Conservation (phyloP, 148 eudicot species). For the Hydrangea macrophylla region DNA sequence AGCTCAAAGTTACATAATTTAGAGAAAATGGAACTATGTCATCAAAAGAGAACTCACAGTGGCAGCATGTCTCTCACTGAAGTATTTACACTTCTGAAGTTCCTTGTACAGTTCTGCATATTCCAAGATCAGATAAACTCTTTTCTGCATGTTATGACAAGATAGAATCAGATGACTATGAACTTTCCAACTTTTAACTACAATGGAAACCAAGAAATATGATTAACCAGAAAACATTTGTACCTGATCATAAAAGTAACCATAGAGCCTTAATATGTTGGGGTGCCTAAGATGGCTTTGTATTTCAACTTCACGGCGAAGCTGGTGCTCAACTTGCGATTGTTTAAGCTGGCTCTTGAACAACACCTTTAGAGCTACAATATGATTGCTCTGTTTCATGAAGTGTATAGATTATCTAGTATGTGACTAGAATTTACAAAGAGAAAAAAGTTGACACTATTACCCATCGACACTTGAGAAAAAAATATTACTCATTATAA, state of each 20-base stretch:
- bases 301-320: constrained; percentile 92
- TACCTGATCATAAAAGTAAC: constrained; percentile 98
- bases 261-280: constrained; percentile 84
- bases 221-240: not conserved
- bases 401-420: too few species aligned
- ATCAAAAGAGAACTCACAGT: constrained; percentile 50
- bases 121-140: constrained; percentile 89
- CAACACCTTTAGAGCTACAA: constrained; percentile 86
- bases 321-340: constrained; percentile 97
- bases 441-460: too few species aligned
- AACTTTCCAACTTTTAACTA: not conserved
- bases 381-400: constrained; percentile 79
- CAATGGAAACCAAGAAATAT: not conserved
- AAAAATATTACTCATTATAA: too few species aligned
- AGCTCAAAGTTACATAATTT: too few species aligned
- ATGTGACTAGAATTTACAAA: too few species aligned
- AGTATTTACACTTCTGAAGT: constrained; percentile 86
- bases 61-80: constrained; percentile 85
- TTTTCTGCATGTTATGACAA: constrained; percentile 52
- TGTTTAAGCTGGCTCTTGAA: constrained; percentile 86
- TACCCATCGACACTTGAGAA: too few species aligned
- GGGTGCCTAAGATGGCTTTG: constrained; percentile 98
- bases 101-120: constrained; percentile 98
- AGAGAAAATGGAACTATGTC: too few species aligned
- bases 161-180: not conserved